phyloP scores from a whole-genome alignment of 129 eudicot species.

The Glebionis coronaria region DNA sequence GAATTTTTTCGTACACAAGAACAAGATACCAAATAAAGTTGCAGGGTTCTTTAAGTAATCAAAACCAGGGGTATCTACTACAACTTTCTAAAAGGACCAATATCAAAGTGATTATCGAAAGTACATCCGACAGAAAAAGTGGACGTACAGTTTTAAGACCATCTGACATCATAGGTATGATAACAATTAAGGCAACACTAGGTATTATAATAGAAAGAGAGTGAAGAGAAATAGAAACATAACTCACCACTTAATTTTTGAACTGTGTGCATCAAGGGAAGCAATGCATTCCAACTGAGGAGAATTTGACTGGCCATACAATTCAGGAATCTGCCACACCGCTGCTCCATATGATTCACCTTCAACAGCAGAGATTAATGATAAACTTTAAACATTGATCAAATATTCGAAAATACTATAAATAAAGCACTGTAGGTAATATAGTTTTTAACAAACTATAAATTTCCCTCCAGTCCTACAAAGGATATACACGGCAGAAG shows the following conservation, averaged over 20 bases:
- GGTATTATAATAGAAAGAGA: not conserved
- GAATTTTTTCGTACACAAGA: not conserved
- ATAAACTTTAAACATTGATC: conserved; percentile 10
- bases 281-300: conserved; percentile 85
- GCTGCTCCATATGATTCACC: conserved; percentile 95
- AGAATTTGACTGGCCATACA: conserved; percentile 92
- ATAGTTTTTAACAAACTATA: not conserved
- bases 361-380: conserved; percentile 27
- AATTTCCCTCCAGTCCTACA: too few species aligned
- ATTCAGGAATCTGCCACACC: conserved; percentile 95
- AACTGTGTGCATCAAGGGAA: conserved; percentile 70
- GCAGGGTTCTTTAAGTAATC: not conserved
- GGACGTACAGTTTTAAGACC: conserved; percentile 15
- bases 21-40: not conserved
- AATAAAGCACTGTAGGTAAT: not conserved
- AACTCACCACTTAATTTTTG: conserved; percentile 72
- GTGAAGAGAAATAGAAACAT: too few species aligned
- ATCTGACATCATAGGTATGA: not conserved
- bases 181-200: not conserved
- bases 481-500: too few species aligned
- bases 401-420: conserved; percentile 2
- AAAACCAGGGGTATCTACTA: not conserved
- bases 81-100: conserved; percentile 4
- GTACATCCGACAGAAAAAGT: too few species aligned
- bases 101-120: conserved; percentile 12